Percentiles rank a stretch among this genome's conserved stretches.
Conservation (phyloP, 805 yeast genomes). For the Saturnispora serradocipensis region DNA sequence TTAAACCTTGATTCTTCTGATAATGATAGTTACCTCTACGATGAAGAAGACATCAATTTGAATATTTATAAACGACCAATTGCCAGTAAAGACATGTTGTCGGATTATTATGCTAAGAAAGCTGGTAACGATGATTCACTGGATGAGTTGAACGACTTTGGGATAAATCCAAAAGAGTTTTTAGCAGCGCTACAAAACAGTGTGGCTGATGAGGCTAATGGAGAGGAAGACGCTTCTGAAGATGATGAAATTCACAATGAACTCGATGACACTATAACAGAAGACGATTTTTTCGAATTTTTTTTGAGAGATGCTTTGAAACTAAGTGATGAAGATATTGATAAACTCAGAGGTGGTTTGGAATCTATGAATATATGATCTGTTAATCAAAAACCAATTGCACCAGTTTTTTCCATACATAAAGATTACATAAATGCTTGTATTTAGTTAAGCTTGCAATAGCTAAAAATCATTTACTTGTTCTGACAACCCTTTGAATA, state of each 20-base stretch:
- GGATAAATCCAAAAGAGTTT: background rate
- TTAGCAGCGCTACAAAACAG: background rate
- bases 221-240: too few relatives aligned
- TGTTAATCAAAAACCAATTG: background rate
- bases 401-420: too few relatives aligned
- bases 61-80: constrained; percentile 1
- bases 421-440: too few relatives aligned
- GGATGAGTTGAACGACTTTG: background rate
- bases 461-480: too few relatives aligned
- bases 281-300: constrained; percentile 63
- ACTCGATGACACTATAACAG: constrained; percentile 38
- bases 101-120: background rate
- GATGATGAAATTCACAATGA: constrained; percentile 16
- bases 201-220: background rate
- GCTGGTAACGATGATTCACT: background rate
- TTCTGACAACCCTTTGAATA: too few relatives aligned
- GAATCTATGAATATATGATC: background rate
- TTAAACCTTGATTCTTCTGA: constrained; percentile 10
- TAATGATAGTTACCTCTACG: constrained; percentile 6
- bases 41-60: constrained; percentile 1
- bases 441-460: too few relatives aligned
- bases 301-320: constrained; percentile 47
- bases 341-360: constrained; percentile 19
- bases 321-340: constrained; percentile 37
- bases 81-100: background rate